Base-by-base conservation (phyloP, 345 rosid genomes). In the Punica granatum region DNA sequence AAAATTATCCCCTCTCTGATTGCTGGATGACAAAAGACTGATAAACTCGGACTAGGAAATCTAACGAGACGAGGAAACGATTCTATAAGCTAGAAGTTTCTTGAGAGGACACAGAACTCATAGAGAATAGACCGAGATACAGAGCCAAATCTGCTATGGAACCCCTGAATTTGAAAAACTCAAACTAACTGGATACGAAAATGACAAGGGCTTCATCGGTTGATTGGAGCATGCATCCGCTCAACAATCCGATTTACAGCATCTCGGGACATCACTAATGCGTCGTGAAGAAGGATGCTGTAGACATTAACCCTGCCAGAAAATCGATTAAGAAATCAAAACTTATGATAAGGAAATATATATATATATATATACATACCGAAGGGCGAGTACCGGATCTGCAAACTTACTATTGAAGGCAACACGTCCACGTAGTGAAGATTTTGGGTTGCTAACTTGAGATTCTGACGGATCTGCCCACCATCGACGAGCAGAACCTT, bases 361-460 rank as follows among this genome's bases (percentile, higher is more conserved):
- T n/a, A n/a, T n/a, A n/a, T 33, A 14, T 11, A 30, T 10, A 12
- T 43, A 19, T 0, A 51, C 26, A 44, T 23, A 8, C 23, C 13
- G 26, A 46, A 30, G 26, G 3, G 56, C 3, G 19, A 72, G 54
- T 31, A 36, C 23, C 39, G 23, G 54, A 31, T 7, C 54, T 41
- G 28, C n/a, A 11, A 70, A 80, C 99, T 94, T 85, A 89, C 99
- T 76, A 94, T 88, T 46, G 95, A 87, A 10, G 99, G 99, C 58
- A 90, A 72, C 25, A 88, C 85, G 61, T 89, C 88, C 75, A 81
- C 91, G 65, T 90, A 90, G 76, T 90, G 90, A 28, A 89, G 84
- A 77, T 94, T 93, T 71, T 94, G 97, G 1, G 99, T 84, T 26
- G 97, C 99, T 72, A 77, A 80, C 88, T 93, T 89, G 68, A 90